Base-by-base conservation (phyloP, 768 basidiomycete genomes). In the Cystofilobasidium macerans region DNA sequence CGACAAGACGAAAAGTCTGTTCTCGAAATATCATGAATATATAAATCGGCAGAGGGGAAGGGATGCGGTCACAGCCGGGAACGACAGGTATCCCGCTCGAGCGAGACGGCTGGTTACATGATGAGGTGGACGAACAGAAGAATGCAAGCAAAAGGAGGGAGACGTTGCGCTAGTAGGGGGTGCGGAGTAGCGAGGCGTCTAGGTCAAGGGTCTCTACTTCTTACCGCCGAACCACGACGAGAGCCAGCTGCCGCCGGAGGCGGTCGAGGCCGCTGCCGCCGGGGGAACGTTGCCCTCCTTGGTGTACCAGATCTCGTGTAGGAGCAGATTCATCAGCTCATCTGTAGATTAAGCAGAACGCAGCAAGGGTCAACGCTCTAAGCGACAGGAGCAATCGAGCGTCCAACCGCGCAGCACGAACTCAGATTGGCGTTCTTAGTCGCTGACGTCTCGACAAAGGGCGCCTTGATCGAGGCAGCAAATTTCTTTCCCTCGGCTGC, bases 391-490 rank as follows among this genome's bases (percentile, higher is more conserved):
- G 24, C 12, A 13, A 6, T 33, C 11, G 28, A 28, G 11, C 14
- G 2, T n/a, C n/a, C n/a, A n/a, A n/a, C n/a, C n/a, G 33, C 11
- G 18, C 20, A 13, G 24, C 28, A 54, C 65, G 36, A 14, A 67
- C 65, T 24, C n/a, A 67, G 60, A 26, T 67, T 62, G 4, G 47
- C 65, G 28, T 67, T 67, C 60, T 67, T 67, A 48, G 42, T 42
- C 35, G 65, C 65, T 42, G 45, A 53, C 9, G 67, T 68, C 57
- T 68, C 67, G 43, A 68, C 57, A 30, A 68, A 68, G 0, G 67
- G 67, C 14, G 67, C 67, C 57, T 64, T 68, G 61, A 68, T 68
- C 57, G 47, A 43, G 32, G 38, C 35, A 9, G 67, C 67, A 24
- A 68, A 57, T 26, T 56, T 54, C 57, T 68, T 62, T 12, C 61